A percentile compares a stretch with the other conserved stretches of the same genome.
Conservation (phyloP, 202 grass and related monocot genomes). For the Zizania palustris region DNA sequence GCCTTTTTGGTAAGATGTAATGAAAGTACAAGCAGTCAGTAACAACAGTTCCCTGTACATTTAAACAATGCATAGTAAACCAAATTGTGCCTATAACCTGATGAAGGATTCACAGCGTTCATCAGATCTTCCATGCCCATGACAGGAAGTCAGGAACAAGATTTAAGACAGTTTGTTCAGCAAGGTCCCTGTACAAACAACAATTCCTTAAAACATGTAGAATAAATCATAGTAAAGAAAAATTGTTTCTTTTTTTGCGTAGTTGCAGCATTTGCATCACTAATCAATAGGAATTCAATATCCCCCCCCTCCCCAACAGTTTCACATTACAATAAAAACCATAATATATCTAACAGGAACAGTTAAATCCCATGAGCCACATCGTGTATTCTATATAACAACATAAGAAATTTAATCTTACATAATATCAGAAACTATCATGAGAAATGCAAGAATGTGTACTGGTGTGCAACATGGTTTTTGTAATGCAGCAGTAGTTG, state of each 20-base stretch:
- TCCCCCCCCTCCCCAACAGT: not conserved
- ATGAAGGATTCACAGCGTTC: conserved; percentile 36
- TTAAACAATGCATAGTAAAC: not conserved
- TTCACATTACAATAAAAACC: not conserved
- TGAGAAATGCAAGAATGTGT: not conserved
- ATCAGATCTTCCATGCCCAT: conserved; percentile 51
- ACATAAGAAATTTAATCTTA: not conserved
- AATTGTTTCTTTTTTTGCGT: not conserved
- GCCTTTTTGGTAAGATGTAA: conserved; percentile 40
- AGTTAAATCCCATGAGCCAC: not conserved
- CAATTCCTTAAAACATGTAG: not conserved
- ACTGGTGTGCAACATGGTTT: not conserved
- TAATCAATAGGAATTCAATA: not conserved
- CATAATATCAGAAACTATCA: not conserved
- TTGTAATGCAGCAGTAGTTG: not conserved
- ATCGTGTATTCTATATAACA: not conserved
- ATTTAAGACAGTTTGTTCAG: conserved; percentile 22
- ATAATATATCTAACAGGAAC: not conserved
- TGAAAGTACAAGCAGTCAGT: not conserved
- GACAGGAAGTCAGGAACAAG: conserved; percentile 30
- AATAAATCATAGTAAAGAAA: not conserved
- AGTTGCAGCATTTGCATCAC: not conserved
- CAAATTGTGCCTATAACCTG: conserved; percentile 42
- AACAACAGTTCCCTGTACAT: not conserved
- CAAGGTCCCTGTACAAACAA: conserved; percentile 37